Evolutionary conservation across 2,329 filamentous ascomycete genomes (phyloP).

Genomic region (Zymoseptoria pseudotritici): DNA sequence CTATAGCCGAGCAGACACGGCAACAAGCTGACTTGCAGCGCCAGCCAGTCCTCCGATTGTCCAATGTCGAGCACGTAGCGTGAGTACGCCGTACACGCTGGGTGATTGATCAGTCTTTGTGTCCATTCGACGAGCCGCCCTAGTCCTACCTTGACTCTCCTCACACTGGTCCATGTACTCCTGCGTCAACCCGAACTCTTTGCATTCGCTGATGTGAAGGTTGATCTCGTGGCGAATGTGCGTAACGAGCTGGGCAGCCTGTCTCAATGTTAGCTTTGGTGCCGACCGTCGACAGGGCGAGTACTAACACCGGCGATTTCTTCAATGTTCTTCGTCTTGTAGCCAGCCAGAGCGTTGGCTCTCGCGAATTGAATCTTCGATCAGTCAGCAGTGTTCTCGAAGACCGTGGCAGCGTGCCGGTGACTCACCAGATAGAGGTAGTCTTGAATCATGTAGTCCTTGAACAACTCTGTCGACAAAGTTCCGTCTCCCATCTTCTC

Average conservation of each 20-base stretch:
- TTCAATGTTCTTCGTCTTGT: conserved; percentile 68
- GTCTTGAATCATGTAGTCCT: conserved; percentile 83
- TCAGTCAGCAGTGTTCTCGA: neutral
- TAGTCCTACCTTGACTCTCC: conserved; percentile 61
- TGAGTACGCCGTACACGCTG: conserved; percentile 74
- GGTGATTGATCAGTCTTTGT: neutral
- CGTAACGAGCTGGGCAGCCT: conserved; percentile 63
- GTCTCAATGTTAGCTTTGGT: conserved; percentile 10
- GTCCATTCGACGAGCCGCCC: neutral
- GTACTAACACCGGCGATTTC: conserved; percentile 61
- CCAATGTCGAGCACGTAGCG: conserved; percentile 80
- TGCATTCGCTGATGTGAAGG: conserved; percentile 76
- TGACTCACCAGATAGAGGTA: conserved; percentile 71
- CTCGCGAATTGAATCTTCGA: conserved; percentile 73
- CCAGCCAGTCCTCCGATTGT: conserved; percentile 79
- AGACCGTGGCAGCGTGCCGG: neutral
- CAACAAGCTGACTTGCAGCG: conserved; percentile 73
- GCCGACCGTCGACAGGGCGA: neutral
- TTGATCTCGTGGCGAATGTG: conserved; percentile 74
- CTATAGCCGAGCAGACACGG: conserved; percentile 89
- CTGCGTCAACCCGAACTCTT: conserved; percentile 67
- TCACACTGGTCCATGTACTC: conserved; percentile 64
- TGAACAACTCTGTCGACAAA: conserved; percentile 70
- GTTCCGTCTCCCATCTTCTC: conserved; percentile 66
- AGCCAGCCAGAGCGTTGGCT: conserved; percentile 75